Conservation (phyloP, 495 filamentous ascomycete genomes). For the Annulohypoxylon maeteangense region DNA sequence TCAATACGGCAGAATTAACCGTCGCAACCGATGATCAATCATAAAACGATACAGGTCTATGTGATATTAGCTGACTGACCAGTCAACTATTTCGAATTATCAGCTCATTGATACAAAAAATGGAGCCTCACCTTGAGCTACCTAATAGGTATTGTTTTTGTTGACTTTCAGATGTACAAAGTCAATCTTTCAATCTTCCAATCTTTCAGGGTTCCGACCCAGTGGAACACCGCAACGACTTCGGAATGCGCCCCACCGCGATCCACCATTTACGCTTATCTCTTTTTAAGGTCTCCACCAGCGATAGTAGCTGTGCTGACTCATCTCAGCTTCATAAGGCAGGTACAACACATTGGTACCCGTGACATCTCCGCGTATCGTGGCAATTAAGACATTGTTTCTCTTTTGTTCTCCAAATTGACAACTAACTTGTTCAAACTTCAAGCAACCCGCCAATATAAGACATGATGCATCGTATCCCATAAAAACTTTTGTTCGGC, state of each 20-base stretch:
- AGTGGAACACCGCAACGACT: background rate
- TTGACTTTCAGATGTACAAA: constrained; percentile 10
- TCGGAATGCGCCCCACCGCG: constrained; percentile 15
- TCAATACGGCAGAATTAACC: constrained; percentile 10
- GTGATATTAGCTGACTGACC: constrained; percentile 16
- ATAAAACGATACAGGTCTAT: background rate
- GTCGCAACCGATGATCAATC: constrained; percentile 5
- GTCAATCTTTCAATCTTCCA: background rate
- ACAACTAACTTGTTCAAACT: background rate
- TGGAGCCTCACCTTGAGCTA: background rate
- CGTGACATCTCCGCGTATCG: constrained; percentile 3
- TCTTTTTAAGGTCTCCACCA: too few relatives aligned
- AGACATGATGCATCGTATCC: constrained; percentile 7
- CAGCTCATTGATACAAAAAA: background rate
- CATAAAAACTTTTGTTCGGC: constrained; percentile 18
- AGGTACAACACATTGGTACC: constrained; percentile 2
- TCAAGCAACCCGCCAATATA: background rate
- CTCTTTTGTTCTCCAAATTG: background rate
- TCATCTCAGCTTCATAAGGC: constrained; percentile 14
- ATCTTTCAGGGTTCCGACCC: background rate
- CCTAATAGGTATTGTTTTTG: constrained; percentile 19
- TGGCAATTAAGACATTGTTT: constrained; percentile 13
- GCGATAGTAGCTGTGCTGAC: constrained; percentile 27
- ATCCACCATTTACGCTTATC: constrained; percentile 16
- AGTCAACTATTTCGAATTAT: background rate